Percentiles rank a stretch among this genome's conserved stretches.
These are phyloP conservation scores for Lanzia echinophila DNA, from an alignment of 2,329 filamentous ascomycete genomes.

Conservation along the genomic window DNA sequence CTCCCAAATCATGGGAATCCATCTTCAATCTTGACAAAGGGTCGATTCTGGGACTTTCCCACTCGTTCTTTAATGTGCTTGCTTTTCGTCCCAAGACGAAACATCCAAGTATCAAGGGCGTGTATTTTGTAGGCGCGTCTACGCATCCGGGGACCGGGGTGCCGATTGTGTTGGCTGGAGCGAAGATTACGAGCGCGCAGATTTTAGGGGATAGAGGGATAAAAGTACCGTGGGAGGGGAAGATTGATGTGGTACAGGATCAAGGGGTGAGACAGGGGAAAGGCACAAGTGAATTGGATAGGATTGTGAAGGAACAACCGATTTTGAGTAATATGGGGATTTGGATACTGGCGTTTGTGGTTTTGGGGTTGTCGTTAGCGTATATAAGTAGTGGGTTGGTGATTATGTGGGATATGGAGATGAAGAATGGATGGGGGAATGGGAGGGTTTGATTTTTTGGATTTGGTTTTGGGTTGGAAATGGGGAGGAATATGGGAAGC, in stretches of 20 bases:
- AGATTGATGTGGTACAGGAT: conserved; percentile 11
- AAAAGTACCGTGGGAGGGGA: conserved; percentile 19
- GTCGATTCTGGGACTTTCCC: conserved; percentile 64
- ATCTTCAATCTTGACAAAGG: conserved; percentile 71
- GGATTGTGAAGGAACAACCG: conserved; percentile 13
- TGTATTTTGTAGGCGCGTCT: conserved; percentile 69
- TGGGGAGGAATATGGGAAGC: too few relatives aligned
- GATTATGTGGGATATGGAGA: conserved; percentile 18
- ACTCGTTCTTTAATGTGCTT: conserved; percentile 69
- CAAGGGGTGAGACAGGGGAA: conserved; percentile 18
- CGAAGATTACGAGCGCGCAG: conserved; percentile 53
- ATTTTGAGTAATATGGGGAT: conserved; percentile 19
- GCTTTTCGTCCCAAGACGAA: conserved; percentile 56
- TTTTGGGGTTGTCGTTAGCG: conserved; percentile 10
- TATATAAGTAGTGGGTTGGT: conserved; percentile 19
- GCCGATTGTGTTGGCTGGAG: conserved; percentile 64
- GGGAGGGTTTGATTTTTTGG: conserved; percentile 3
- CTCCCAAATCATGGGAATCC: conserved; percentile 56
- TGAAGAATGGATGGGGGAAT: conserved; percentile 19
- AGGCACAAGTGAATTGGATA: conserved; percentile 21
- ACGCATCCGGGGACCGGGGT: conserved; percentile 73
- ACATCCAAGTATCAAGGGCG: conserved; percentile 34
- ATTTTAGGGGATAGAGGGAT: conserved; percentile 33
- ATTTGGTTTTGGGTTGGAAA: not conserved
- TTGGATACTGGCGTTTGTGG: conserved; percentile 13